These are phyloP conservation scores for Verbascum thapsus DNA, from an alignment of 257 asterid species.

Conservation along the genomic window DNA sequence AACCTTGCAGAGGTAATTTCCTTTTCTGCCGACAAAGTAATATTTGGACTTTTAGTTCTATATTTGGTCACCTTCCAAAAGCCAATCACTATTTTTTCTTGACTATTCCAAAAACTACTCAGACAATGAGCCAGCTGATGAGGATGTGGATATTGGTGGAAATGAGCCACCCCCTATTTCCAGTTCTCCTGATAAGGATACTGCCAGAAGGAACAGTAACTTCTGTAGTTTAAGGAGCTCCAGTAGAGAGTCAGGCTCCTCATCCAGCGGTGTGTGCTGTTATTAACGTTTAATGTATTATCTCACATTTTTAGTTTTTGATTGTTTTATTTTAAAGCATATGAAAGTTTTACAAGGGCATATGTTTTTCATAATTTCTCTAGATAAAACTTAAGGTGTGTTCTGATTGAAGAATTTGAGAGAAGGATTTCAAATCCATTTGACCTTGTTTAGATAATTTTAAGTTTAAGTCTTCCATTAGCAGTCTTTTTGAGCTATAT, in stretches of 20 bases:
- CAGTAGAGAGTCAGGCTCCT: slow-evolving; percentile 72
- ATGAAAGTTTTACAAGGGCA: not conserved
- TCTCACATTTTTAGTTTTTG: not conserved
- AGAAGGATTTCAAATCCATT: too few relatives aligned
- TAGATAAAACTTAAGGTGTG: not conserved
- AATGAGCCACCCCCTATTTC: slow-evolving; percentile 71
- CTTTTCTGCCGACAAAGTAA: slow-evolving; percentile 8
- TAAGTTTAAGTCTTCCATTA: too few relatives aligned
- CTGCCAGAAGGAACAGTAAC: slow-evolving; percentile 48
- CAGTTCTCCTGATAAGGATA: slow-evolving; percentile 62
- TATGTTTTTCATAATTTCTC: slow-evolving; percentile 1
- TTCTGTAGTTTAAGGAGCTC: slow-evolving; percentile 76
- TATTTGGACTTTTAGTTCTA: slow-evolving; percentile 14
- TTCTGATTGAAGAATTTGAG: too few relatives aligned
- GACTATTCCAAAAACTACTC: slow-evolving; percentile 24
- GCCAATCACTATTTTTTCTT: slow-evolving; percentile 2
- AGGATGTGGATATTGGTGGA: slow-evolving; percentile 80
- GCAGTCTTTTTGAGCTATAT: too few relatives aligned
- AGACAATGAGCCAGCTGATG: slow-evolving; percentile 66
- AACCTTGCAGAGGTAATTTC: slow-evolving; percentile 60
- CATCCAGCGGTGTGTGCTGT: slow-evolving; percentile 62
- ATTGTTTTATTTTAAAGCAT: not conserved
- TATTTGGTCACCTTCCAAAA: too few relatives aligned
- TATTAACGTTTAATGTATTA: slow-evolving; percentile 16
- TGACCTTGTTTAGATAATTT: too few relatives aligned